Base-by-base conservation (phyloP, 208 protist genomes). In the Trypanosoma scelopori region DNA sequence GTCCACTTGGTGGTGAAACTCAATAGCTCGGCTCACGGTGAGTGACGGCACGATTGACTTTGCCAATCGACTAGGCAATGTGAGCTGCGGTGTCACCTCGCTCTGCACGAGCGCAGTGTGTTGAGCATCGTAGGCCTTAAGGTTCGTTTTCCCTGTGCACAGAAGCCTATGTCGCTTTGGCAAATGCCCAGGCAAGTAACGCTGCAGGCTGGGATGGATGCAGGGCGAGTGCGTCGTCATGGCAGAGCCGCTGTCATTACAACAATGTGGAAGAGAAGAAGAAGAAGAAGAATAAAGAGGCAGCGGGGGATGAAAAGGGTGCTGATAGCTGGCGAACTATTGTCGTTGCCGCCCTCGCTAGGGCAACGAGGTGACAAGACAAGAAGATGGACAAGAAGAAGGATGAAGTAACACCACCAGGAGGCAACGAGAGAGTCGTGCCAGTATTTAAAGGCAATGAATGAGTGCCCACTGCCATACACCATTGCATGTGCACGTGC, bases 171-270 rank as follows among this genome's bases (percentile, higher is more conserved):
- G 27, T n/a, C 27, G 43, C 53, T 69, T 69, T 41, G 63, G 42
- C 16, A 69, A 35, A 30, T 69, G 63, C 16, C 63, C 63, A 18
- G 63, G 63, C n/a, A 69, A 46, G 30, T 69, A 69, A 12, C 63
- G 63, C 20, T 61, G 63, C 20, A 69, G 20, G 30, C 63, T 60
- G 16, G 63, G 41, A 45, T 69, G 63, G 1, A 59, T 3, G 32
- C 25, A 20, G 9, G 18, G 45, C 23, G 22, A 3, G 12, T 27
- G 18, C 5, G 22, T 12, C 23, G 22, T 5, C 56, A 62, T 62
- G 41, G 1, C 13, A 48, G 20, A 13, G 4, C 22, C 16, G 3
- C 52, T 43, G 52, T 42, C n/a, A 32, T 0, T 28, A 50, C 13
- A 12, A 50, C 11, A 22, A n/a, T 13, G 1, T 11, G 2, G 7